Percentiles rank a stretch among this genome's conserved stretches.
These are phyloP conservation scores for Lenwebbia sp. DNA, from an alignment of 345 rosid species.

Conservation along the genomic window DNA sequence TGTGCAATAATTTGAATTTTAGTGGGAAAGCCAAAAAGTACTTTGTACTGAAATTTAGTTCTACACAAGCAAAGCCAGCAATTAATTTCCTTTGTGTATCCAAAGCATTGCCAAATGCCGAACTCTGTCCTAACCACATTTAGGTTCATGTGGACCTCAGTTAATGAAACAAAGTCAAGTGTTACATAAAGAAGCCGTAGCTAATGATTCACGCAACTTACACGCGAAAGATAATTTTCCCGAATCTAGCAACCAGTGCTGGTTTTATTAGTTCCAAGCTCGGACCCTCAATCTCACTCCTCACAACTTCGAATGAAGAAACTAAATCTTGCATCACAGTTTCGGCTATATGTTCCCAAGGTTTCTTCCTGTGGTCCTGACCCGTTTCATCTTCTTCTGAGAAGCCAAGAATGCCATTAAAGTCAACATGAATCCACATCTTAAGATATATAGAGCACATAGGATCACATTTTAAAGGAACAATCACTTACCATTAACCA, in stretches of 20 bases:
- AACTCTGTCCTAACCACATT: background rate
- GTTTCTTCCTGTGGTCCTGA: background rate
- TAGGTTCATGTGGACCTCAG: background rate
- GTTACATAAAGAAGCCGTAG: background rate
- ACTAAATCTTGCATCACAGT: conserved; percentile 9
- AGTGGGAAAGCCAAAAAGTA: background rate
- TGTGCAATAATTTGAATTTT: background rate
- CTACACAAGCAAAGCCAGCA: background rate
- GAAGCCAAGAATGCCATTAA: background rate
- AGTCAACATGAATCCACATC: background rate
- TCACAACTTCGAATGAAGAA: conserved; percentile 1
- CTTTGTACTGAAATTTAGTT: background rate
- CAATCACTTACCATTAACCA: background rate
- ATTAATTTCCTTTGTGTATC: background rate
- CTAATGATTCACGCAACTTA: background rate
- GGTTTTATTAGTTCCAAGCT: conserved; percentile 1
- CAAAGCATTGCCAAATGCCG: background rate
- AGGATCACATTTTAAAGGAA: background rate
- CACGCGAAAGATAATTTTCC: conserved; percentile 11
- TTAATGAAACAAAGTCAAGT: background rate
- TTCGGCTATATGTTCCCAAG: conserved; percentile 6
- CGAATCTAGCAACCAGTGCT: conserved; percentile 13
- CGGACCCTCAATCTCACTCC: background rate
- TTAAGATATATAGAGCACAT: background rate
- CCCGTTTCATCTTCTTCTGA: background rate